Base-by-base conservation (phyloP, 805 yeast species). In the Cyberlindnera nakhonratchasimensis region DNA sequence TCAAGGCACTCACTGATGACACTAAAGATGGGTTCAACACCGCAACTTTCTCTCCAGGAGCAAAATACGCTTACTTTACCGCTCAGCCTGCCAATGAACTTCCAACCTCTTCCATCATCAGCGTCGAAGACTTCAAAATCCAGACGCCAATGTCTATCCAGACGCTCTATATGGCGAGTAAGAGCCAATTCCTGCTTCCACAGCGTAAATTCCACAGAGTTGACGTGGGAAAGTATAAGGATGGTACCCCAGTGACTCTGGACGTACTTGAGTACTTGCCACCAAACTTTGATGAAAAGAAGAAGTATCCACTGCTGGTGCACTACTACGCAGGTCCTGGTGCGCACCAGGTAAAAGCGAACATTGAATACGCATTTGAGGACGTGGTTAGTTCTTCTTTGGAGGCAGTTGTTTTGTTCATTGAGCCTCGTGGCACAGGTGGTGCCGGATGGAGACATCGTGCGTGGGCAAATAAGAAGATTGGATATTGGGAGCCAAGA, bases 261-360 rank as follows among this genome's bases (percentile, higher is more conserved):
- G 87, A 89, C 61, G 76, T 80, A 11, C 70, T 79, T 46, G 96
- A 90, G 60, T 82, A 86, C 3, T 65, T 81, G 29, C 98, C 98
- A 1, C 70, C 77, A 30, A 67, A 72, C 49, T 91, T 91, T 58
- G 76, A 86, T 55, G 66, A 70, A n/a, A 57, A 64, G 6, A 53
- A 54, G 30, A 63, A 54, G 24, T 76, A 91, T 61, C 98, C 99
- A 0, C 79, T 93, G 1, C 71, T 93, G 46, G 93, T 93, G 55
- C 89, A 75, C 58, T 89, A 88, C n/a, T 93, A 93, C 58, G 97
- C 96, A 21, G 99, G 99, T 0, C 99, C 99, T 5, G 95, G 90
- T 26, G 86, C 96, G 2, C 98, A 93, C 64, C 69, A 75, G 34
- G 96, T 89, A 5, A 68, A 70, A 34, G 76, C 82, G 43, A 58